These are phyloP conservation scores for Cyathus striatus DNA, from an alignment of 768 basidiomycete genomes.

Conservation along the genomic window DNA sequence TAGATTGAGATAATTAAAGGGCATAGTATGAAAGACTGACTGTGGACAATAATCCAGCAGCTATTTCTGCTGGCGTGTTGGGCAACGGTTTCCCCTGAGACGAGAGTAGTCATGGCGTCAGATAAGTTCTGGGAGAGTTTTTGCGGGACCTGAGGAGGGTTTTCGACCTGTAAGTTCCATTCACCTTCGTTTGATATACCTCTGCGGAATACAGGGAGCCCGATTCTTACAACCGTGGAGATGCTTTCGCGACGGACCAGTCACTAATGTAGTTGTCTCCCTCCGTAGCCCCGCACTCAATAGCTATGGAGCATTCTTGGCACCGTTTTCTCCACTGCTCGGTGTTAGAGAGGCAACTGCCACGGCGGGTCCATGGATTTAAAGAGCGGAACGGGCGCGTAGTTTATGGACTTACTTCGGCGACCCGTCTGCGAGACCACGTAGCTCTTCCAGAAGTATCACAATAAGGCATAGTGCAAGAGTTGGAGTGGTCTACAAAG, in stretches of 20 bases:
- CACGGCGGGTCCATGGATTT: too few species aligned
- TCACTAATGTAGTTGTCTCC: not conserved
- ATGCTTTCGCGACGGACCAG: not conserved
- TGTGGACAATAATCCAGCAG: constrained; percentile 73
- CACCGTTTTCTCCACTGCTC: not conserved
- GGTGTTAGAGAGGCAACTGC: constrained; percentile 1
- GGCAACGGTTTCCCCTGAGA: constrained; percentile 23
- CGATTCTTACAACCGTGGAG: not conserved
- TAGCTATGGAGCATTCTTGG: not conserved
- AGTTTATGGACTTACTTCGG: too few species aligned
- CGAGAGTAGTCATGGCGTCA: constrained; percentile 2
- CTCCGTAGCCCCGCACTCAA: not conserved
- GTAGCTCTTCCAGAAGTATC: too few species aligned
- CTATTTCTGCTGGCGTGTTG: constrained; percentile 26
- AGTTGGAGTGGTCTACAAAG: too few species aligned
- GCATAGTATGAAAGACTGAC: constrained; percentile 28
- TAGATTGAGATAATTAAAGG: not conserved
- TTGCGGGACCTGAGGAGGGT: not conserved
- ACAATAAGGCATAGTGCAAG: too few species aligned
- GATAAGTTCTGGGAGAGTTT: not conserved
- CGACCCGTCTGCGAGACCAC: too few species aligned
- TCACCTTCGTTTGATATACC: not conserved
- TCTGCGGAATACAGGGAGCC: not conserved
- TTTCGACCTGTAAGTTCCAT: not conserved
- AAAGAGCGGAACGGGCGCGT: too few species aligned